Percentiles rank a stretch among this genome's conserved stretches.
Conservation (phyloP, 164 flowering plant genomes). For the Macadamia tetraphylla region DNA sequence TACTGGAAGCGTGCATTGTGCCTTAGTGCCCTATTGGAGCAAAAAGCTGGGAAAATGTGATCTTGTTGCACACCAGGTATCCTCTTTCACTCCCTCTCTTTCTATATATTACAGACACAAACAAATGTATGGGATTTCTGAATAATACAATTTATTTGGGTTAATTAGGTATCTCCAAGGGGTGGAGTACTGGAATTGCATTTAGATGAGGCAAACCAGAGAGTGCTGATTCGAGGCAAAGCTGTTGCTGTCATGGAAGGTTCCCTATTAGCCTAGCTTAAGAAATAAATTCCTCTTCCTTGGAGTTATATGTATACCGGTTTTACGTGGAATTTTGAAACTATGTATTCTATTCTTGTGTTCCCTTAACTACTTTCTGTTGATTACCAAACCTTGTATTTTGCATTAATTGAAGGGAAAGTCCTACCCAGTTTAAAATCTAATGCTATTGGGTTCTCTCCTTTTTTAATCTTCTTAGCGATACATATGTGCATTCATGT, state of each 20-base stretch:
- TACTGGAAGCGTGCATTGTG: conserved; percentile 82
- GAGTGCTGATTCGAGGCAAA: conserved; percentile 65
- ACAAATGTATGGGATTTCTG: not conserved
- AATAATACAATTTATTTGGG: not conserved
- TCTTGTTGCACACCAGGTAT: conserved; percentile 37
- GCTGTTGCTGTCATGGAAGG: conserved; percentile 77
- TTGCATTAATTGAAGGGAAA: no score
- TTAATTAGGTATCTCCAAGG: conserved; percentile 66
- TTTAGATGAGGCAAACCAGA: conserved; percentile 46
- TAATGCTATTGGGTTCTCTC: no score
- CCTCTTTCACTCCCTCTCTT: conserved; percentile 1
- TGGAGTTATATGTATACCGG: no score
- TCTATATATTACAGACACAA: not conserved
- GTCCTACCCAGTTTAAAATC: no score
- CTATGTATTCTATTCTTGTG: no score
- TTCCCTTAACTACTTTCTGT: no score
- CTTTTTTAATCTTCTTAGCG: no score
- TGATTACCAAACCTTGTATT: no score
- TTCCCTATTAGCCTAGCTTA: conserved; percentile 38
- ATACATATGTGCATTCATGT: no score
- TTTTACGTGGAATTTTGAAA: no score
- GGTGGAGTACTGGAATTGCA: conserved; percentile 59
- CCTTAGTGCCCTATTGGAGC: conserved; percentile 67
- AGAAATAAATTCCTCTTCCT: not conserved
- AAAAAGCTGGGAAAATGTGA: conserved; percentile 62